Evolutionary conservation across 2,329 filamentous ascomycete species (phyloP).

Genomic region (Parastagonospora nodorum): DNA sequence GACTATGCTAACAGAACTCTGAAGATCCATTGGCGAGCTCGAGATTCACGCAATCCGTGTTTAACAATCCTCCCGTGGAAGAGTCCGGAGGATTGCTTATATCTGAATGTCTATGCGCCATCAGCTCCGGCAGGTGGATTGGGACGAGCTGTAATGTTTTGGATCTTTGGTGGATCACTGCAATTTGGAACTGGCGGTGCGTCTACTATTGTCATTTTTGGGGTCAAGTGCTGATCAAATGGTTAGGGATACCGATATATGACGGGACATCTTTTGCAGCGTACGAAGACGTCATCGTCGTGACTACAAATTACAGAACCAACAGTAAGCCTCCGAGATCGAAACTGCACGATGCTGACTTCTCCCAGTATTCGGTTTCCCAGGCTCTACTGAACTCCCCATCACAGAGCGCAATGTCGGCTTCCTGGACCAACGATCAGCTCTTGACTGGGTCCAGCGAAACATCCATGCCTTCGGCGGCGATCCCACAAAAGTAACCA

Average conservation of each 20-base stretch:
- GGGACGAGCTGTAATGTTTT: slow-evolving; percentile 35
- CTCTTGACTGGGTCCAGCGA: slow-evolving; percentile 59
- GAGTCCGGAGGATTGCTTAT: slow-evolving; percentile 49
- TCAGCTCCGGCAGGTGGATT: slow-evolving; percentile 12
- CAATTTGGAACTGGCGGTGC: slow-evolving; percentile 29
- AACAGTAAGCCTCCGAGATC: slow-evolving; percentile 22
- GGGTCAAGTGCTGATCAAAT: neutral
- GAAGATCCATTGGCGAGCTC: slow-evolving; percentile 23
- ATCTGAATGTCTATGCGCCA: slow-evolving; percentile 47
- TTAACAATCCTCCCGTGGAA: slow-evolving; percentile 28
- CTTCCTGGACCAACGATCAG: slow-evolving; percentile 62
- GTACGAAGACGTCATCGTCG: slow-evolving; percentile 36
- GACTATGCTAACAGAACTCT: neutral
- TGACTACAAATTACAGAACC: slow-evolving; percentile 36
- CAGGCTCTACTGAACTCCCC: slow-evolving; percentile 25
- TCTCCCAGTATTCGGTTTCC: slow-evolving; percentile 34
- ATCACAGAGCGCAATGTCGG: slow-evolving; percentile 51
- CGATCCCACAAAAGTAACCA: slow-evolving; percentile 55
- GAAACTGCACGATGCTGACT: neutral
- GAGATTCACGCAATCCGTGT: slow-evolving; percentile 18
- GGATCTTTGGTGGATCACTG: slow-evolving; percentile 37
- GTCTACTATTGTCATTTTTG: neutral
- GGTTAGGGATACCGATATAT: slow-evolving; percentile 16
- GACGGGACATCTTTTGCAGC: slow-evolving; percentile 36
- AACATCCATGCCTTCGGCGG: slow-evolving; percentile 58